Evolutionary conservation across 495 filamentous ascomycete genomes (phyloP).

Genomic region (Penicillium samsonianum): DNA sequence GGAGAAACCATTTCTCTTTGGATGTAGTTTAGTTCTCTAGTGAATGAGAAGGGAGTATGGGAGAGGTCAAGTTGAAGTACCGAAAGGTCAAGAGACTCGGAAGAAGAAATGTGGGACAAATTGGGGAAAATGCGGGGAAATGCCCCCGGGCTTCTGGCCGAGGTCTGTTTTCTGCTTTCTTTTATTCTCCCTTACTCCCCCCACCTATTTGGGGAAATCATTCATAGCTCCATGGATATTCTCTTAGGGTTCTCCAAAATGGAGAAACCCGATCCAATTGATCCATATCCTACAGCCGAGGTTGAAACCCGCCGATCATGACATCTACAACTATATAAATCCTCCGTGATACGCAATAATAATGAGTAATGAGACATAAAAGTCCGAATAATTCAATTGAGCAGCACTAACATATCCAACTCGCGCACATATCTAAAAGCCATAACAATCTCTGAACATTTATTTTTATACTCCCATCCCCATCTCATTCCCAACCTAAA

Average conservation of each 20-base stretch:
- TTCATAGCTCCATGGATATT: background rate
- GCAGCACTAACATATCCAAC: background rate
- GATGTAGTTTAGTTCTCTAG: background rate
- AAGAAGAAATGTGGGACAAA: slow-evolving; percentile 16
- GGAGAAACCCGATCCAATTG: background rate
- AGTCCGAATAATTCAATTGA: background rate
- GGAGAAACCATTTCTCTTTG: slow-evolving; percentile 46
- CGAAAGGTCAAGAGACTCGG: slow-evolving; percentile 1
- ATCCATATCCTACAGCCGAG: background rate
- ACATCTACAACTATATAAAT: slow-evolving; percentile 2
- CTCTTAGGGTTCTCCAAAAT: background rate
- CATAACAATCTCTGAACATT: background rate
- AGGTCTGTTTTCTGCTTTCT: background rate
- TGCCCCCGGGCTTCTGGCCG: slow-evolving; percentile 27
- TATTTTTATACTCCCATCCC: background rate
- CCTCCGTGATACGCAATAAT: no score
- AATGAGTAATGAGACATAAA: background rate
- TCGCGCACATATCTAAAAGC: background rate
- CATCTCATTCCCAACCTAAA: background rate
- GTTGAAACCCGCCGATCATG: slow-evolving; percentile 2
- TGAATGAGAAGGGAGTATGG: slow-evolving; percentile 16
- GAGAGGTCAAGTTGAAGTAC: slow-evolving; percentile 12
- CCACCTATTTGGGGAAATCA: background rate
- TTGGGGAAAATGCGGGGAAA: slow-evolving; percentile 33
- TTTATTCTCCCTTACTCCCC: background rate